Percentiles rank a stretch among this genome's conserved stretches.
phyloP scores from a whole-genome alignment of 345 rosid genomes.

The Euphorbia pulcherrima region DNA sequence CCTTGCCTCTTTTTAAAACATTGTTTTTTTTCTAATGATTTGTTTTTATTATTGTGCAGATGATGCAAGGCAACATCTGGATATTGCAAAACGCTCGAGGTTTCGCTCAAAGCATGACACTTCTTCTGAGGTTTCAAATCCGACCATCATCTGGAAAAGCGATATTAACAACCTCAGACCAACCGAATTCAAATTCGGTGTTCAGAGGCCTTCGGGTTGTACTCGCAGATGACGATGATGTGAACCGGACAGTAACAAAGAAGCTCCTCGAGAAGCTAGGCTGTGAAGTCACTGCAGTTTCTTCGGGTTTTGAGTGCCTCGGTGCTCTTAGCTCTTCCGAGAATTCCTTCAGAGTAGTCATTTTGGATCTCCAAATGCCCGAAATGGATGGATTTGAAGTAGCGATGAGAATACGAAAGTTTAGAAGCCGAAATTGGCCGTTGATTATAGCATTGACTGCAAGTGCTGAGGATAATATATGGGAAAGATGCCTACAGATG shows the following conservation, averaged over 20 bases:
- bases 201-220: constrained; percentile 64
- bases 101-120: constrained; percentile 62
- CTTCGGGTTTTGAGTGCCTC: constrained; percentile 87
- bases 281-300: constrained; percentile 74
- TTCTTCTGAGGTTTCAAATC: constrained; percentile 62
- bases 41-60: too few relatives aligned
- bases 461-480: constrained; percentile 68
- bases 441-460: constrained; percentile 85
- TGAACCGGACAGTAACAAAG: constrained; percentile 72
- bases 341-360: constrained; percentile 52
- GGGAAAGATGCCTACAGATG: constrained; percentile 66
- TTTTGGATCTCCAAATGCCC: constrained; percentile 86
- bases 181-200: constrained; percentile 45
- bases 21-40: too few relatives aligned
- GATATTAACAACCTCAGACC: constrained; percentile 39
- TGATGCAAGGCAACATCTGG: constrained; percentile 97
- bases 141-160: constrained; percentile 46
- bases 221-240: constrained; percentile 67
- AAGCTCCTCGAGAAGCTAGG: constrained; percentile 81
- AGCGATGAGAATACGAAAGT: constrained; percentile 78
- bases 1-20: too few relatives aligned
- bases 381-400: constrained; percentile 95
- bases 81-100: constrained; percentile 59
- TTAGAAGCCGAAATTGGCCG: constrained; percentile 67
- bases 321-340: constrained; percentile 50